phyloP scores from a whole-genome alignment of 495 filamentous ascomycete species.

The Polyplosphaeria fusca region DNA sequence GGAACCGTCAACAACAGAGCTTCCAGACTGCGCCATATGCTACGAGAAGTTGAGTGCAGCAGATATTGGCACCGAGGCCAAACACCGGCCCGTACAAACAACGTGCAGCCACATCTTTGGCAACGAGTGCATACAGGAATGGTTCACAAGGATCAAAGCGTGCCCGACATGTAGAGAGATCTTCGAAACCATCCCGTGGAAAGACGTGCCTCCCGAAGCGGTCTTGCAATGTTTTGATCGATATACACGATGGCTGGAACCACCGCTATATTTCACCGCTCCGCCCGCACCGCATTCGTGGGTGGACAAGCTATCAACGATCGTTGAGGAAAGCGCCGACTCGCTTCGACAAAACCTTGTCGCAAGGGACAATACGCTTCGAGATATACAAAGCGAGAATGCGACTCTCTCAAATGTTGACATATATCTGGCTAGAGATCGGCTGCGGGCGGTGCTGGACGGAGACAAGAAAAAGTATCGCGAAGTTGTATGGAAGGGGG shows the following conservation, averaged over 20 bases:
- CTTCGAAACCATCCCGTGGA: neutral
- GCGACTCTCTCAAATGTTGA: neutral
- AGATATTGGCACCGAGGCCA: neutral
- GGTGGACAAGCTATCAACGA: neutral
- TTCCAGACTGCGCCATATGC: slow-evolving; percentile 5
- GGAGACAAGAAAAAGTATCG: neutral
- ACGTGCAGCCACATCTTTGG: slow-evolving; percentile 11
- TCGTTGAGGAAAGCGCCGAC: neutral
- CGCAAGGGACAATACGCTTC: neutral
- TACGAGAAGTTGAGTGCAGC: neutral
- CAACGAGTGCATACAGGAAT: neutral
- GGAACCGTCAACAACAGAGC: neutral
- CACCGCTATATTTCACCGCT: neutral
- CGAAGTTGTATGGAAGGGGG: neutral
- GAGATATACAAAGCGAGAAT: neutral
- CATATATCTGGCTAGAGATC: slow-evolving; percentile 1
- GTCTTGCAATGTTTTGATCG: neutral
- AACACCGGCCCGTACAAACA: slow-evolving; percentile 10
- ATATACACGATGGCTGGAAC: neutral
- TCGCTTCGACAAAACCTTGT: neutral
- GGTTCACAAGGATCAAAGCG: neutral
- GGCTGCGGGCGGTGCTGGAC: slow-evolving; percentile 2
- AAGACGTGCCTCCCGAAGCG: neutral
- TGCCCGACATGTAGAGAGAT: slow-evolving; percentile 9
- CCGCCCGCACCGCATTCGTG: slow-evolving; percentile 1